Evolutionary conservation across 305 asterid genomes (phyloP), one percentile per base, ranked within the genome.

Genomic region (Solanum hybrid): DNA sequence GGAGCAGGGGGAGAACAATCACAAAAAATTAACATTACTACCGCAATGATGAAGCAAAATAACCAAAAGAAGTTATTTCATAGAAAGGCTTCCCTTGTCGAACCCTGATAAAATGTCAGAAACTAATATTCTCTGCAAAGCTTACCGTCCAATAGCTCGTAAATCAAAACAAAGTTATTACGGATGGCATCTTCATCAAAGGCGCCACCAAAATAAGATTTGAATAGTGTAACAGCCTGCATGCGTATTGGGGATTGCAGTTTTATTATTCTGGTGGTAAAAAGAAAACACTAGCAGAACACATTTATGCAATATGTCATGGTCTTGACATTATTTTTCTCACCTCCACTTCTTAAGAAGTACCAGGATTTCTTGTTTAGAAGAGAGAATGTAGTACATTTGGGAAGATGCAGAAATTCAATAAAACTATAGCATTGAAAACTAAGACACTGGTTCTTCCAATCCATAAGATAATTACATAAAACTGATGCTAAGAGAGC

Each of bases 151-250:
- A 98, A 92, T 34, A 98, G 96, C 91, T 98, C 99, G 87, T 97
- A 97, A 78, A 97, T 97, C 90, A 97, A 91, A 90, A 97, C 99
- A 75, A 97, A 97, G 89, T 98, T 98, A 90, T 98, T 96, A 92
- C 99, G 99, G 87, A 98, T 98, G 40, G 99, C 99, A 92, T 96
- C 99, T 93, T 98, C 99, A 93, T 98, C 99, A 79, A 98, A 98
- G 89, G 99, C 97, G 71, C 99, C 99, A 69, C 99, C 99, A 84
- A 98, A 98, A 92, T 98, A 98, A 38, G 99, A 96, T 90, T 96
- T 98, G 91, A 98, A 98, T 91, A 98, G 92, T 84, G 95, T 90
- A 90, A 98, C 99, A 86, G 99, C 99, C 99, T 98, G 98, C 93
- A 92, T 31, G 90, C 4, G 86, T 16, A 38, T 78, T 71, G 38